Evolutionary conservation across 495 filamentous ascomycete genomes (phyloP), one percentile per base, ranked within the genome.

Genomic region (Penicilliopsis zonata): DNA sequence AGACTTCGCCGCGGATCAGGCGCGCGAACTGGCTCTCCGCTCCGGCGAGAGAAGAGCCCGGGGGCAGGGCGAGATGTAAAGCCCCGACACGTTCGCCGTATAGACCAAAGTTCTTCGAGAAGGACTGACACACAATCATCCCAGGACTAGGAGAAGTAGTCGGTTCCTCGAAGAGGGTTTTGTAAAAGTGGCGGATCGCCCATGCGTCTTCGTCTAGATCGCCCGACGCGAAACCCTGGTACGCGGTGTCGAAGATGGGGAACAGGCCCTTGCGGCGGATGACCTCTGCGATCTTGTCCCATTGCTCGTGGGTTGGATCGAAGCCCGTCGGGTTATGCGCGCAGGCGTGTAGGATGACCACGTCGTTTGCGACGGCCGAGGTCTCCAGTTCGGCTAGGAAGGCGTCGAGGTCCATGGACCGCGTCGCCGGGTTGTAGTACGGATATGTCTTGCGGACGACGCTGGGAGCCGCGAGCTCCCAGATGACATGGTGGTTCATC

Each of bases 31-130:
- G 19, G 5, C 38, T 43, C 5, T 32, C 9, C 9, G 10, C 3
- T 0, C 9, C 12, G 1, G 39, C 27, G 0, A 4, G n/a, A 13
- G 26, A 5, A 12, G 5, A 12, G n/a, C 5, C n/a, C n/a, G n/a
- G 12, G 17, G 40, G 21, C 21, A 44, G 34, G n/a, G n/a, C n/a
- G 9, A 59, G 16, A 31, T 59, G 58, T 9, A 60, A 29, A 13
- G 46, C 44, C 5, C 60, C 55, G 9, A 53, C 38, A 1, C 58
- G 48, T 39, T 64, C 42, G 0, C 58, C 57, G 28, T 65, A 65
- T 0, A 67, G 39, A 1, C 62, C 62, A 33, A 67, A 53, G 32
- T 54, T 65, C 47, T 67, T 65, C 0, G 60, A 51, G 30, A 63
- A 59, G 0, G 61, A 64, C 33, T 64, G 51, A 8, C 44, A 46